Base-by-base conservation (phyloP, 2,329 filamentous ascomycete genomes). In the Fusarium decemcellulare region DNA sequence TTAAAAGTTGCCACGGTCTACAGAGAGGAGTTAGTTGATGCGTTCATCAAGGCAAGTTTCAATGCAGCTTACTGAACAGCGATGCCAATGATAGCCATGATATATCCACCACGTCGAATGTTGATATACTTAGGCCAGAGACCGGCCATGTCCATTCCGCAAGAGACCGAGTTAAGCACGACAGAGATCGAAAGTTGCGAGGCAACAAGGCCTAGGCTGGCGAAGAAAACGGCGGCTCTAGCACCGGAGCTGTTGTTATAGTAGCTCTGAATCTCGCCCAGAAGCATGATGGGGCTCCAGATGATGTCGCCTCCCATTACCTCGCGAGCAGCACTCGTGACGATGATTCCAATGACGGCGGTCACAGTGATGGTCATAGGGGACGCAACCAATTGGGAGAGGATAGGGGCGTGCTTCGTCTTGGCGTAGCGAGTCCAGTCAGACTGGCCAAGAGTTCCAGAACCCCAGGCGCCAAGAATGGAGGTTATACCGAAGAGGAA, bases 141-240 rank as follows among this genome's bases (percentile, higher is more conserved):
- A 1, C 82, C 84, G 0, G 86, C 82, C 51, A 89, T 77, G 69
- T 89, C 88, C 80, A 89, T 87, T 7, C 87, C 87, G 4, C 81
- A 80, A 1, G 82, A 82, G 67, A 86, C 81, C 2, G 81, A 80
- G 68, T 88, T 88, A 55, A 83, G 78, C 40, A 85, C 79, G 5
- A 74, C 55, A 2, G 63, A 68, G 7, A 72, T 73, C 65, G 75
- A 69, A 42, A 78, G 65, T 50, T 77, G 75, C 0, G 74, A 75
- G 2, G 72, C 55, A 2, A 75, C 72, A 18, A 75, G 59, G 0
- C 71, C 74, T 27, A 74, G 47, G 27, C 68, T 65, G 5, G 69
- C 72, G 48, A 76, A 75, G 63, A 75, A 75, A 18, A 74, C 71
- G 2, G 68, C 74, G 2, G 71, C 73, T n/a, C 74, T 62, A 5